These are phyloP conservation scores for Marchantia paleacea DNA, from an alignment of 225 moss, liverwort and hornwort genomes.

Conservation along the genomic window DNA sequence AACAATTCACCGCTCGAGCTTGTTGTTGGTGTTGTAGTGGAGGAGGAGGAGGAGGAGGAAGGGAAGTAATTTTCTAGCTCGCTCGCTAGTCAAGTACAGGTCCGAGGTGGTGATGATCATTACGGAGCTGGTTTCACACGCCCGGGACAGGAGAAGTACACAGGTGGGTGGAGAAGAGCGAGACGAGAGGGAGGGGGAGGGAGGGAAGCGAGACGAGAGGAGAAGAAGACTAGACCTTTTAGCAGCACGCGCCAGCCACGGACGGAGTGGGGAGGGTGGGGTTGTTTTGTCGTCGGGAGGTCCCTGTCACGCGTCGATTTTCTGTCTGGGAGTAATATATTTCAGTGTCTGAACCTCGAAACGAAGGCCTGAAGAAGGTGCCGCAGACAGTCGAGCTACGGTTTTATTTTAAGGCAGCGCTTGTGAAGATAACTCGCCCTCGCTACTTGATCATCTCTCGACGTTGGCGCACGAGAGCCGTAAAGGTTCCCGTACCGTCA, in stretches of 20 bases:
- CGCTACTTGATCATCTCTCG: neutral
- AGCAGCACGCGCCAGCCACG: constrained; percentile 1
- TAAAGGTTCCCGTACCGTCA: constrained; percentile 1
- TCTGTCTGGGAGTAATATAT: neutral
- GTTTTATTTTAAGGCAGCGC: neutral
- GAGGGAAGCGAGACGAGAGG: neutral
- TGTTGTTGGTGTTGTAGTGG: neutral
- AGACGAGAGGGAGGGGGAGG: neutral
- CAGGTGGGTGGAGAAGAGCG: neutral
- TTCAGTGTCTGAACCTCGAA: neutral
- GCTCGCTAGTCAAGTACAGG: constrained; percentile 2
- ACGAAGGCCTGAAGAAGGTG: constrained; percentile 2
- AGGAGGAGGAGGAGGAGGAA: neutral
- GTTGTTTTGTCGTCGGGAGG: neutral
- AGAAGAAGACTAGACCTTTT: neutral
- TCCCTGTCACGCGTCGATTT: constrained; percentile 18
- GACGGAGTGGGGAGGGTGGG: neutral
- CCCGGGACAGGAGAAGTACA: constrained; percentile 15
- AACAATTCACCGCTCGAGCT: neutral
- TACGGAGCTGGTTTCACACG: constrained; percentile 19
- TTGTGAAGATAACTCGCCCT: neutral
- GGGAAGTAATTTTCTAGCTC: neutral
- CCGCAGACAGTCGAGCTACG: neutral
- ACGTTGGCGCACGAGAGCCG: constrained; percentile 17
- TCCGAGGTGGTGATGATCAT: constrained; percentile 13